Base-by-base conservation (phyloP, 2,329 filamentous ascomycete species). In the Scedosporium aurantiacum region DNA sequence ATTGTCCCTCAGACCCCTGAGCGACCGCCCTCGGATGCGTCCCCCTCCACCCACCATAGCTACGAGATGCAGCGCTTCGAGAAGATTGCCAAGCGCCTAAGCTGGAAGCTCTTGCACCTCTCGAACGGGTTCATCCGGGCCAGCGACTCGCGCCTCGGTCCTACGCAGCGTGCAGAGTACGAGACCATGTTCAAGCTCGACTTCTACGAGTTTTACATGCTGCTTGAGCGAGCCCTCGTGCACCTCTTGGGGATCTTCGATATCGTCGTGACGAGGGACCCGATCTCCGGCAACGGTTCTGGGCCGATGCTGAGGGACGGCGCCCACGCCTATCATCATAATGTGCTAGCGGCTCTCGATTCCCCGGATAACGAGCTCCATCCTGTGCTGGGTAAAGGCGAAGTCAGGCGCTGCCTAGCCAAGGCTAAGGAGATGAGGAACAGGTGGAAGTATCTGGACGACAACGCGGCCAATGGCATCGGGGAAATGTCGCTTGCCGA, bases 101-200 rank as follows among this genome's bases (percentile, higher is more conserved):
- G 81, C 64, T 87, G 85, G 84, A 87, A 87, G 68, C 77, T 82
- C 1, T 77, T 82, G 12, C 84, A 84, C 65, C 75, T 87, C 37
- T 78, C 79, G n/a, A 70, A 74, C 59, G 82, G 78, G 1, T 87
- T 86, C 67, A 71, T 70, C n/a, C 73, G 76, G 1, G 83, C 84
- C 0, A 68, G 70, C 10, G 66, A 68, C 6, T 65, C 62, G 2
- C 63, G 64, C 27, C 41, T 54, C n/a, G 28, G 47, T n/a, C 58
- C 55, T 1, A 56, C 32, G 3, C 32, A 62, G 56, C 18, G 62
- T 2, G 63, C 61, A 4, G 79, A 82, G 64, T 81, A 81, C 0
- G 83, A 87, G 70, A 78, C 82, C 16, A 89, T 89, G 78, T 90
- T 90, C 76, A 90, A 90, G 70, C 79, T 90, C 6, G 88, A 90